phyloP scores from a whole-genome alignment of 2,329 filamentous ascomycete genomes.

The Pseudopyrenochaeta lycopersici region DNA sequence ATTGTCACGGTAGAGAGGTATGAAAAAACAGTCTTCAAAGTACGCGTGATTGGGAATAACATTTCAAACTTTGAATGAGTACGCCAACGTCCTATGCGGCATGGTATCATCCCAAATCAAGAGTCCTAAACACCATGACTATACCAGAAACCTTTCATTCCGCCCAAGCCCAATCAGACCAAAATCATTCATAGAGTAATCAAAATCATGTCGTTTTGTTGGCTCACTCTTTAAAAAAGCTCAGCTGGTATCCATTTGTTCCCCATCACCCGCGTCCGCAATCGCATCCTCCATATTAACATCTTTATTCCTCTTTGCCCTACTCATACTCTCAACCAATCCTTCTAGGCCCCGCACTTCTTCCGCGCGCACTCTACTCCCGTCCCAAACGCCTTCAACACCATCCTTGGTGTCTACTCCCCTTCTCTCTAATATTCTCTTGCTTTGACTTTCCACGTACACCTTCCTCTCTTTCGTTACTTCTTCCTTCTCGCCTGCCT shows the following conservation, averaged over 20 bases:
- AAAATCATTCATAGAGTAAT: no score
- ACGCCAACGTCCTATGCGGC: no score
- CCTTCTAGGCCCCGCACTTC: conserved; percentile 44
- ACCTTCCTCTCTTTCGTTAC: conserved; percentile 74
- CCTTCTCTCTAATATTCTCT: conserved; percentile 77
- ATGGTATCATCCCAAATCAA: no score
- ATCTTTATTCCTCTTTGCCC: conserved; percentile 2
- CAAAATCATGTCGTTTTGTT: no score
- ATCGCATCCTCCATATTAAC: neutral
- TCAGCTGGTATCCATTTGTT: conserved; percentile 38
- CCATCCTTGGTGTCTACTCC: conserved; percentile 66
- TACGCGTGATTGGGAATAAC: no score
- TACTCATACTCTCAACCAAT: conserved; percentile 26
- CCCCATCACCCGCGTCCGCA: conserved; percentile 15
- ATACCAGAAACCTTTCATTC: neutral
- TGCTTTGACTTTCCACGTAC: conserved; percentile 84
- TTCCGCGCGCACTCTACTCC: conserved; percentile 30
- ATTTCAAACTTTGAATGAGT: no score
- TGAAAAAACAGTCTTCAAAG: no score
- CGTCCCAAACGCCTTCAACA: conserved; percentile 42
- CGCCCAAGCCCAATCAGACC: no score
- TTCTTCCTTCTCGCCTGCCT: conserved; percentile 47
- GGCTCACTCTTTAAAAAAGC: neutral
- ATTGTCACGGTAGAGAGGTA: no score
- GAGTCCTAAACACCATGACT: neutral